phyloP scores from a whole-genome alignment of 2,329 filamentous ascomycete genomes.

The Microcyclosporella mali region DNA sequence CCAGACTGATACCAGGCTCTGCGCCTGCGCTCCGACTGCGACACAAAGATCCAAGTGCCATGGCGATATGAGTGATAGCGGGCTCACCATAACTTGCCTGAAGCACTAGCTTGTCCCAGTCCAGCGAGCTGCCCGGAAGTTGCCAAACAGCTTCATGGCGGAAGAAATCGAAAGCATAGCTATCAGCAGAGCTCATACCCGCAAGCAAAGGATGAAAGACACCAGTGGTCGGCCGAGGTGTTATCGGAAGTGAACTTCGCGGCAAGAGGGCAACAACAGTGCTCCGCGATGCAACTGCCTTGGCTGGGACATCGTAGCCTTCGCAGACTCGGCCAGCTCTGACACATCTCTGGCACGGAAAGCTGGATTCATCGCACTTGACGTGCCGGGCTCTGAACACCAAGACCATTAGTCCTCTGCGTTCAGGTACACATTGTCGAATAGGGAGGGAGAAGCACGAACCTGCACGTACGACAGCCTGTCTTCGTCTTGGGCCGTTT shows the following conservation, averaged over 20 bases:
- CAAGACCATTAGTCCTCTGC: too few species aligned
- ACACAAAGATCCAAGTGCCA: constrained; percentile 13
- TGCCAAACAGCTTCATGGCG: constrained; percentile 12
- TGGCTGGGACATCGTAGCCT: constrained; percentile 13
- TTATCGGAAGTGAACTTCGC: too few species aligned
- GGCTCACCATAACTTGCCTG: constrained; percentile 13
- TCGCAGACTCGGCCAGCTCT: constrained; percentile 11
- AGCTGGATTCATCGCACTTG: constrained; percentile 14
- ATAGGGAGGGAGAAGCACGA: too few species aligned
- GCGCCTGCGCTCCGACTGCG: constrained; percentile 9
- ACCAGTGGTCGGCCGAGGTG: too few species aligned
- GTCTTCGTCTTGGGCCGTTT: constrained; percentile 13
- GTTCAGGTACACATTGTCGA: too few species aligned
- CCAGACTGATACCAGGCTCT: too few species aligned
- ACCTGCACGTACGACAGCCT: constrained; percentile 14
- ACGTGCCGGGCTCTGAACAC: too few species aligned
- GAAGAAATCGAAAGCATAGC: constrained; percentile 19
- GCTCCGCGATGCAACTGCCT: constrained; percentile 4
- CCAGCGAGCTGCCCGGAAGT: constrained; percentile 14
- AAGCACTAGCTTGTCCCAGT: constrained; percentile 14
- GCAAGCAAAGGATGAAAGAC: too few species aligned
- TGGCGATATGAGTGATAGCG: constrained; percentile 12
- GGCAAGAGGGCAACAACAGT: constrained; percentile 6
- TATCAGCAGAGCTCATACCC: too few species aligned
- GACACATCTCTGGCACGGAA: constrained; percentile 10